Evolutionary conservation across 352 stramenopile species (phyloP), one percentile per base, ranked within the genome.

Genomic region (Phytophthora fragariae): DNA sequence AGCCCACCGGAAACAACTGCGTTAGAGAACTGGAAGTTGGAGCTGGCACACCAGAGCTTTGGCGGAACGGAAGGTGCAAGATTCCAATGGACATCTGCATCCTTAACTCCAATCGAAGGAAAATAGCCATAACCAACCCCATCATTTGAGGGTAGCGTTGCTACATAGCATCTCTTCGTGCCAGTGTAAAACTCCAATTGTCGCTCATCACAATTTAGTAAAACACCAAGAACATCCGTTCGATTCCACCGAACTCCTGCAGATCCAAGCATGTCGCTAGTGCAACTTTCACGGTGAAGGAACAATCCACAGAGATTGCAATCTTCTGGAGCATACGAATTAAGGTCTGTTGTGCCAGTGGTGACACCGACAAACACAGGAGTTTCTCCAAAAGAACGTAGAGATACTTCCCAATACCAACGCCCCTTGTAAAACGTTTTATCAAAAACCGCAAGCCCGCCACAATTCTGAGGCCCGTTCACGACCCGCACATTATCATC

Each of bases 321-420:
- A 47, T 75, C 68, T 5, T 52, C 53, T 27, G 62, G 55, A 6
- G 46, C 29, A 50, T 76, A 83, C 8, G 46, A 72, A 60, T 95
- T 95, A 14, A 97, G 68, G 68, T 97, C 90, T 27, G 77, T 75
- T 24, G 72, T 72, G 24, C 82, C 84, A 47, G 72, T 75, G 1
- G 76, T 82, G 15, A 95, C 70, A 12, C 90, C 90, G 31, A 97
- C 75, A 84, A 94, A 95, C 2, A 97, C 77, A 24, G 90, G 84
- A 17, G 59, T 79, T 35, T 86, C 77, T 56, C 67, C 72, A 76
- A 94, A 68, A 10, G 70, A 47, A 46, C 80, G 73, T 35, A 93
- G 76, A 7, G 80, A 86, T 0, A 95, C 74, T 56, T 97, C 84
- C 87, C 88, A 97, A 72, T 93, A 97, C 90, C 90, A 97, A 49